Conservation (phyloP, 306 rosid species). For the Prunus salicina region DNA sequence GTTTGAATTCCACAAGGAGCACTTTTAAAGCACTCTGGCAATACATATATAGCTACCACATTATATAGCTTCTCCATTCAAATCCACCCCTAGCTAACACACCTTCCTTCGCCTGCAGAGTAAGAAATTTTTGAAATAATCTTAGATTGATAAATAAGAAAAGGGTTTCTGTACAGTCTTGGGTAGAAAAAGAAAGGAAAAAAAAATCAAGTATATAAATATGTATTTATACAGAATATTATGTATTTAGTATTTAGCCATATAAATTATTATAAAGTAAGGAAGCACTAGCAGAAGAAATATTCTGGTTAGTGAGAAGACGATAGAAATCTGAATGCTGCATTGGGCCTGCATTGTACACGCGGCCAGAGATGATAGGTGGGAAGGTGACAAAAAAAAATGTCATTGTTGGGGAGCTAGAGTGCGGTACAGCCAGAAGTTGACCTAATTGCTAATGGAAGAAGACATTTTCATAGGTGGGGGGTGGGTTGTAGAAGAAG, state of each 20-base stretch:
- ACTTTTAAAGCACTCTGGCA: slow-evolving; percentile 49
- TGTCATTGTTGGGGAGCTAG: slow-evolving; percentile 16
- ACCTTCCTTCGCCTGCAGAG: slow-evolving; percentile 24
- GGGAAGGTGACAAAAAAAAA: slow-evolving; percentile 17
- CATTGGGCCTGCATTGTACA: slow-evolving; percentile 31
- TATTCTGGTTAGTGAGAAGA: slow-evolving; percentile 16
- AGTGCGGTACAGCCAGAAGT: slow-evolving; percentile 54
- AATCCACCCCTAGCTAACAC: slow-evolving; percentile 16
- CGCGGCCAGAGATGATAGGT: slow-evolving; percentile 24
- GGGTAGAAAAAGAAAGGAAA: slow-evolving; percentile 4
- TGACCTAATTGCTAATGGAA: slow-evolving; percentile 22
- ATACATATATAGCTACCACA: slow-evolving; percentile 2
- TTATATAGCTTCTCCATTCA: slow-evolving; percentile 21
- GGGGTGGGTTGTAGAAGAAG: slow-evolving; percentile 19
- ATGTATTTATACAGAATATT: neutral
- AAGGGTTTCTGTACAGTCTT: slow-evolving; percentile 47
- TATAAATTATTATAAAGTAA: neutral
- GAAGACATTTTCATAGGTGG: slow-evolving; percentile 22
- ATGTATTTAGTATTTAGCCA: neutral
- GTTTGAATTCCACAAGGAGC: slow-evolving; percentile 98
- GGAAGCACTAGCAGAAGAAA: slow-evolving; percentile 20
- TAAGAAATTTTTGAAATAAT: slow-evolving; percentile 32
- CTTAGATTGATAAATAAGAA: slow-evolving; percentile 25
- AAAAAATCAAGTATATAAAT: neutral
- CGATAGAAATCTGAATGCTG: slow-evolving; percentile 15